Evolutionary conservation across 352 stramenopile genomes (phyloP).

Genomic region (Phytophthora ohioensis): DNA sequence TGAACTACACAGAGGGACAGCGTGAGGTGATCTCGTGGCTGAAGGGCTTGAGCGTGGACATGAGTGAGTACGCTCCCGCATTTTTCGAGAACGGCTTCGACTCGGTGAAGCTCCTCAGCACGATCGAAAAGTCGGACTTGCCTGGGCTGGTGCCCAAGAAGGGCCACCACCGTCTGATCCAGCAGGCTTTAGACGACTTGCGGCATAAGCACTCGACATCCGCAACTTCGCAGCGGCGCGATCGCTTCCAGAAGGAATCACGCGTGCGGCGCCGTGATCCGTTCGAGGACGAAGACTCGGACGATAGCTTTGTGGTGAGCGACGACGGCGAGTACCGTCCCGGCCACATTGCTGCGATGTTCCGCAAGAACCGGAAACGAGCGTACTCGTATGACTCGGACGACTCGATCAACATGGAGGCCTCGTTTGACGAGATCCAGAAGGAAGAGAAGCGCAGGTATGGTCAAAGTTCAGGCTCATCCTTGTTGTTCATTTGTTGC

Average conservation of each 20-base stretch:
- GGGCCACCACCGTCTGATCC: conserved; percentile 85
- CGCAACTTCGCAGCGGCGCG: conserved; percentile 46
- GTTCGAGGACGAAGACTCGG: conserved; percentile 87
- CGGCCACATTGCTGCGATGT: conserved; percentile 82
- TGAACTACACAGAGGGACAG: conserved; percentile 68
- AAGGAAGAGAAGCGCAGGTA: conserved; percentile 88
- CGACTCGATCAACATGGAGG: conserved; percentile 90
- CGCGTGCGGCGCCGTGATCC: conserved; percentile 52
- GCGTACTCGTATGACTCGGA: conserved; percentile 82
- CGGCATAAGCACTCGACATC: conserved; percentile 74
- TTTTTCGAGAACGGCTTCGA: conserved; percentile 92
- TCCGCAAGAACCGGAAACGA: conserved; percentile 77
- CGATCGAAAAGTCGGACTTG: conserved; percentile 77
- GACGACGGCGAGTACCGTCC: conserved; percentile 81
- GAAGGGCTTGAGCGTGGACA: conserved; percentile 72
- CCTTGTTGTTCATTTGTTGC: not conserved
- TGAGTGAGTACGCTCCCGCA: conserved; percentile 83
- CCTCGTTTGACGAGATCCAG: conserved; percentile 86
- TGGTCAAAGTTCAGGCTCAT: not conserved
- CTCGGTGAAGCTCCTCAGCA: conserved; percentile 85
- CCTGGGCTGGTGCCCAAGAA: conserved; percentile 82
- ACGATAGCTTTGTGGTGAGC: conserved; percentile 88
- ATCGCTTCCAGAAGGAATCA: conserved; percentile 38
- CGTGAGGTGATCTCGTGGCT: conserved; percentile 87
- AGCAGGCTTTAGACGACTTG: conserved; percentile 80